Evolutionary conservation across 306 rosid species (phyloP).

Genomic region (Cucurbita moschata): DNA sequence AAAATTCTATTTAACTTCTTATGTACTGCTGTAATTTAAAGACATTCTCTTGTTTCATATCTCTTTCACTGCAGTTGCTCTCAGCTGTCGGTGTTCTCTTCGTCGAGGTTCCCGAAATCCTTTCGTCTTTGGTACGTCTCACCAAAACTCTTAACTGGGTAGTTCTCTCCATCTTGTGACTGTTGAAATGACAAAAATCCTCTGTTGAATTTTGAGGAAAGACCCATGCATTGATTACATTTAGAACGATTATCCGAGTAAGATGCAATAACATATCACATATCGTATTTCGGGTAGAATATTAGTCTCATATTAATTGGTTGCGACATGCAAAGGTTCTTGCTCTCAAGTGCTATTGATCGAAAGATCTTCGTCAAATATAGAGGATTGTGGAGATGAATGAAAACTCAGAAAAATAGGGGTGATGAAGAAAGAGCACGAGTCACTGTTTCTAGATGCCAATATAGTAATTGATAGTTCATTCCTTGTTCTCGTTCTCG

Average conservation of each 20-base stretch:
- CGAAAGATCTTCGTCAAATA: too few species aligned
- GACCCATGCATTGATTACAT: background rate
- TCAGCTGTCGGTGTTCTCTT: background rate
- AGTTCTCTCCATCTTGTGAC: background rate
- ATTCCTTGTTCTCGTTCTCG: too few species aligned
- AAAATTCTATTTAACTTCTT: constrained; percentile 1
- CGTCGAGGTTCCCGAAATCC: background rate
- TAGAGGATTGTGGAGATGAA: background rate
- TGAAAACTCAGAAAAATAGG: background rate
- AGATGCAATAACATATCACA: background rate
- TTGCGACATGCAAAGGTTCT: background rate
- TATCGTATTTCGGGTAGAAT: background rate
- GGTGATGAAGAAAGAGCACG: background rate
- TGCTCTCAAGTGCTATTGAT: background rate
- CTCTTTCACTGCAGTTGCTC: background rate
- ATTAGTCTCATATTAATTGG: background rate
- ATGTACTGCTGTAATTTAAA: constrained; percentile 2
- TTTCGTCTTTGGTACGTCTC: background rate
- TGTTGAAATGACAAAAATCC: background rate
- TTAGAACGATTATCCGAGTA: background rate
- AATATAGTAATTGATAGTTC: background rate
- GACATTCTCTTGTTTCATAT: background rate
- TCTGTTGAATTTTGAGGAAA: background rate
- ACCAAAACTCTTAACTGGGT: background rate
- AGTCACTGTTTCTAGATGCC: background rate